Conservation (phyloP, 164 flowering plant genomes). For the Berberis vulgaris region DNA sequence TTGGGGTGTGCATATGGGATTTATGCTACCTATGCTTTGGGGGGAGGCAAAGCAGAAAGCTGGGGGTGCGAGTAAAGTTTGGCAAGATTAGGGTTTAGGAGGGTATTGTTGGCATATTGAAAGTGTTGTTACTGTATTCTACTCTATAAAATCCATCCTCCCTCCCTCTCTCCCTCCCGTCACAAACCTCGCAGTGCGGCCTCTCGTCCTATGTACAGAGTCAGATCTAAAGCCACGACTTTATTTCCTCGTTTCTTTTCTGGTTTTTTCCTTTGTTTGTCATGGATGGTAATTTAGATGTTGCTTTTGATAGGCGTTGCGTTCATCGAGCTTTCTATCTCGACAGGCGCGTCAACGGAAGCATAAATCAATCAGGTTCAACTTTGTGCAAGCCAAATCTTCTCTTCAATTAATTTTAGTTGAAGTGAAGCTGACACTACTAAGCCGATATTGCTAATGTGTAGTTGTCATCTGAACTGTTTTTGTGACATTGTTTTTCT, state of each 20-base stretch:
- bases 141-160: not conserved
- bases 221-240: not conserved
- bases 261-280: not conserved
- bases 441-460: not conserved
- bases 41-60: too few species aligned
- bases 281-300: not conserved
- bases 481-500: conserved; percentile 3
- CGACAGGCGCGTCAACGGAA: conserved; percentile 11
- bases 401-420: not conserved
- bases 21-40: too few species aligned
- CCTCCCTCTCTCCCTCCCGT: not conserved
- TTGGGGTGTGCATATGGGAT: too few species aligned
- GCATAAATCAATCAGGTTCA: conserved; percentile 2
- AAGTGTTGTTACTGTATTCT: not conserved
- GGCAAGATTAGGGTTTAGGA: not conserved
- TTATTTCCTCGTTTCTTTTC: not conserved
- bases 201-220: not conserved
- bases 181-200: not conserved
- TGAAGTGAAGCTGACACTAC: not conserved
- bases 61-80: not conserved
- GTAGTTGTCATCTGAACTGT: not conserved
- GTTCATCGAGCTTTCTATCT: not conserved
- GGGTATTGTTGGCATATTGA: not conserved
- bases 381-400: not conserved
- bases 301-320: conserved; percentile 21